phyloP scores from a whole-genome alignment of 768 basidiomycete species.

The Boletus rubroflammeus region DNA sequence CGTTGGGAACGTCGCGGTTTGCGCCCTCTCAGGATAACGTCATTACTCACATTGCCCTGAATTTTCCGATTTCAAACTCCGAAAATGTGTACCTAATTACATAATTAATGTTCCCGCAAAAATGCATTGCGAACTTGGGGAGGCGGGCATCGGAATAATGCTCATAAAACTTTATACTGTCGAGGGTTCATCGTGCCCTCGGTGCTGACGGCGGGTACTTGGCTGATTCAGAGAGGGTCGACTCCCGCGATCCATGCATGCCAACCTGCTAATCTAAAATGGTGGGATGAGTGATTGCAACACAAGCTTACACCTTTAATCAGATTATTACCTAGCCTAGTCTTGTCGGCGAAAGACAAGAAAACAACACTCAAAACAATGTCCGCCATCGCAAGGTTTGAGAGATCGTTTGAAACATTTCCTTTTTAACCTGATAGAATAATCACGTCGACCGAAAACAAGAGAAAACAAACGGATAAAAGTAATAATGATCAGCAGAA shows the following conservation, averaged over 20 bases:
- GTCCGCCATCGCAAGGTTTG: not conserved
- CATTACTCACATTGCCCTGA: conserved; percentile 2
- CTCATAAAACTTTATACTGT: conserved; percentile 20
- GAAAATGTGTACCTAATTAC: conserved; percentile 1
- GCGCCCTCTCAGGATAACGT: conserved; percentile 6
- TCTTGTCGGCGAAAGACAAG: not conserved
- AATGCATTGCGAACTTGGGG: too few relatives aligned
- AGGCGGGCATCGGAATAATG: too few relatives aligned
- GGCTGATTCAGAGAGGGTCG: not conserved
- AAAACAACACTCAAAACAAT: not conserved
- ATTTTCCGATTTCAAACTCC: not conserved
- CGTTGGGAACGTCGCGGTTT: not conserved
- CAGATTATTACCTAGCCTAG: not conserved
- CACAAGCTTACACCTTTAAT: conserved; percentile 7
- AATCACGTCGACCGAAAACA: conserved; percentile 4
- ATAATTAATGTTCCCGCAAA: not conserved
- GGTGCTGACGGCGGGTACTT: not conserved
- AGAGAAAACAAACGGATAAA: conserved; percentile 15
- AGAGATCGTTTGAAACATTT: conserved; percentile 5
- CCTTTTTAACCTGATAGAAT: conserved; percentile 5
- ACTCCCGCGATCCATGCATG: not conserved
- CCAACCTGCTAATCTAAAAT: not conserved
- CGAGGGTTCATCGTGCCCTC: conserved; percentile 10
- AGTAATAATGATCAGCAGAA: conserved; percentile 34
- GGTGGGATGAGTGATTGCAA: not conserved